Evolutionary conservation across 345 rosid species (phyloP).

Genomic region (Limnanthes douglasii): DNA sequence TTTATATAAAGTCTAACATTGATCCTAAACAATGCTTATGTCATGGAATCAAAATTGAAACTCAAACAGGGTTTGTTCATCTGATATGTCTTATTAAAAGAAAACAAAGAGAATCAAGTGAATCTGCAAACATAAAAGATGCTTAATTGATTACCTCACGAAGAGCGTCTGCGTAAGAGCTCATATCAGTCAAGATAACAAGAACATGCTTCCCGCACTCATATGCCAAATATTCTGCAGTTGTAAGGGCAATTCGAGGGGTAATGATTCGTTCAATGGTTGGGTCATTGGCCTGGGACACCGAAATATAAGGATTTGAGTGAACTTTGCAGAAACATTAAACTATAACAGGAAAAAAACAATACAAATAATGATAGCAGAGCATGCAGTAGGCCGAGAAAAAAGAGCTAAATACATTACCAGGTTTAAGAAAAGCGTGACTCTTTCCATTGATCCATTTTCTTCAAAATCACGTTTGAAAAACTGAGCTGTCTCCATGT

Average conservation of each 20-base stretch:
- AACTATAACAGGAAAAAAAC: neutral
- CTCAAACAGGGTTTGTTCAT: too few species aligned
- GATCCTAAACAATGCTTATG: too few species aligned
- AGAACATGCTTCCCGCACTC: conserved; percentile 98
- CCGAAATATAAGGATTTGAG: too few species aligned
- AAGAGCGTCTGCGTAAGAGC: conserved; percentile 98
- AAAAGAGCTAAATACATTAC: conserved; percentile 2
- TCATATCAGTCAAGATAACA: conserved; percentile 92
- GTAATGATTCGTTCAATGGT: conserved; percentile 95
- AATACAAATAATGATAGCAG: neutral
- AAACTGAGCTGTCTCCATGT: conserved; percentile 98
- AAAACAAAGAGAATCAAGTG: too few species aligned
- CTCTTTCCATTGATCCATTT: conserved; percentile 98
- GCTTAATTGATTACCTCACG: conserved; percentile 71
- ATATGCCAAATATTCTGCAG: conserved; percentile 95
- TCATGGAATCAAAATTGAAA: too few species aligned
- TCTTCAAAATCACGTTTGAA: conserved; percentile 98
- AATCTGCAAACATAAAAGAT: too few species aligned
- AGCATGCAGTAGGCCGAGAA: neutral
- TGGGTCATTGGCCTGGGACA: conserved; percentile 88
- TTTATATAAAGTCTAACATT: too few species aligned
- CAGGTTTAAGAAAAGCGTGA: conserved; percentile 79
- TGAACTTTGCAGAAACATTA: neutral
- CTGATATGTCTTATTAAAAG: too few species aligned
- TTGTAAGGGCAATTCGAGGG: conserved; percentile 90